phyloP scores from a whole-genome alignment of 1,284 basidiomycete genomes.

The Pulchroboletus neoregius region DNA sequence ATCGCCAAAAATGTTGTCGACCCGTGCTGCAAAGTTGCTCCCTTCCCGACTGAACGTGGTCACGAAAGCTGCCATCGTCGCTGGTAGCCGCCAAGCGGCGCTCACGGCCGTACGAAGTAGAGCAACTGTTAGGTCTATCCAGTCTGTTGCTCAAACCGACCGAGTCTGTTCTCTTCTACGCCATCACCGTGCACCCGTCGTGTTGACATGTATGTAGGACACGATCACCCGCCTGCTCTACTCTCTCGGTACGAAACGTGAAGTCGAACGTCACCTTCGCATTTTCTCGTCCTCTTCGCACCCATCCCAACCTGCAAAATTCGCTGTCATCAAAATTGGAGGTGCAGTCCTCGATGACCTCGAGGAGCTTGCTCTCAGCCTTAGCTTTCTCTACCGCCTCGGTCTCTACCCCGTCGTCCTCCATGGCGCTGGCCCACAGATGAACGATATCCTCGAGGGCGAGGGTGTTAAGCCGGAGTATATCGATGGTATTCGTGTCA shows the following conservation, averaged over 20 bases:
- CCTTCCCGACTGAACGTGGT: constrained; percentile 22
- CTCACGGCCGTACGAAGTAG: constrained; percentile 40
- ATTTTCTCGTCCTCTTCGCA: constrained; percentile 91
- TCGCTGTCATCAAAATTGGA: constrained; percentile 93
- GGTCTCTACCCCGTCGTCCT: constrained; percentile 93
- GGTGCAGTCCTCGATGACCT: constrained; percentile 89
- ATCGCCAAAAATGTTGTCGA: constrained; percentile 23
- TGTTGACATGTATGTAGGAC: constrained; percentile 51
- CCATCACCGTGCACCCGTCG: neutral
- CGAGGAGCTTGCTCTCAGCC: constrained; percentile 86
- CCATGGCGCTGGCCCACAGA: constrained; percentile 92
- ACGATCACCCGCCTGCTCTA: constrained; percentile 92
- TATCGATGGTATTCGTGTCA: constrained; percentile 93
- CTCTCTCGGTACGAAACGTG: constrained; percentile 91
- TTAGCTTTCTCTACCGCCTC: constrained; percentile 91
- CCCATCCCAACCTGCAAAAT: constrained; percentile 79
- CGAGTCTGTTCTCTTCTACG: constrained; percentile 22
- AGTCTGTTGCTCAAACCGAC: constrained; percentile 35
- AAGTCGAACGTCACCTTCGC: constrained; percentile 93
- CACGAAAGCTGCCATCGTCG: constrained; percentile 38
- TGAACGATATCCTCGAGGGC: constrained; percentile 87
- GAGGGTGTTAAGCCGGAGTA: constrained; percentile 93
- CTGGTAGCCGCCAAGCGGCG: constrained; percentile 46
- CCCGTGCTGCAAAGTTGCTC: constrained; percentile 21
- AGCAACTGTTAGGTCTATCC: constrained; percentile 26